These are phyloP conservation scores for Kluyveromyces sp. DNA, from an alignment of 1,139 yeast genomes.

Conservation along the genomic window DNA sequence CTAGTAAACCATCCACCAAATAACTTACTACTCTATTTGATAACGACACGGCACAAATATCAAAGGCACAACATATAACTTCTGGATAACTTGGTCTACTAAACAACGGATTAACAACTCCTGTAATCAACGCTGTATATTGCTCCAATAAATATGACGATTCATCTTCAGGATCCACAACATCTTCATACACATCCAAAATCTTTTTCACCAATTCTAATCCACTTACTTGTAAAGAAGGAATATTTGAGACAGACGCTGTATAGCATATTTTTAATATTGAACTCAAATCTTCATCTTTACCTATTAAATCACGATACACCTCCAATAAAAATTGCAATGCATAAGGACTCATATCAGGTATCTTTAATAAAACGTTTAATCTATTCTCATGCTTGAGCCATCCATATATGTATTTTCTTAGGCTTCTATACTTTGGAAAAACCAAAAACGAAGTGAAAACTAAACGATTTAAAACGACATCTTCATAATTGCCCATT, in stretches of 20 bases:
- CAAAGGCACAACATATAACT: slow-evolving; percentile 70
- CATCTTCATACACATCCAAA: slow-evolving; percentile 44
- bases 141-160: slow-evolving; percentile 73
- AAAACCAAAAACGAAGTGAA: slow-evolving; percentile 38
- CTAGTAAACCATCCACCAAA: slow-evolving; percentile 38
- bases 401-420: slow-evolving; percentile 28
- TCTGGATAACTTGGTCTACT: slow-evolving; percentile 62
- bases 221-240: slow-evolving; percentile 24
- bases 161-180: slow-evolving; percentile 54
- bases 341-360: too few relatives aligned
- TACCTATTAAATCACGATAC: background rate
- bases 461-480: slow-evolving; percentile 30
- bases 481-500: slow-evolving; percentile 29
- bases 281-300: background rate
- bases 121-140: slow-evolving; percentile 88
- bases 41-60: slow-evolving; percentile 64
- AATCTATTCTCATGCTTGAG: slow-evolving; percentile 25
- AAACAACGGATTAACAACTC: slow-evolving; percentile 90
- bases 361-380: background rate
- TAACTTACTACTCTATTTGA: slow-evolving; percentile 40
- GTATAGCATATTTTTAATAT: background rate
- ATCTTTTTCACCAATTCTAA: slow-evolving; percentile 51
- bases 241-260: background rate
- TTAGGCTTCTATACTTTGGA: slow-evolving; percentile 26
- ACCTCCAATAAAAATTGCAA: background rate